phyloP scores from a whole-genome alignment of 83 land plant species.

The Picea abies region DNA sequence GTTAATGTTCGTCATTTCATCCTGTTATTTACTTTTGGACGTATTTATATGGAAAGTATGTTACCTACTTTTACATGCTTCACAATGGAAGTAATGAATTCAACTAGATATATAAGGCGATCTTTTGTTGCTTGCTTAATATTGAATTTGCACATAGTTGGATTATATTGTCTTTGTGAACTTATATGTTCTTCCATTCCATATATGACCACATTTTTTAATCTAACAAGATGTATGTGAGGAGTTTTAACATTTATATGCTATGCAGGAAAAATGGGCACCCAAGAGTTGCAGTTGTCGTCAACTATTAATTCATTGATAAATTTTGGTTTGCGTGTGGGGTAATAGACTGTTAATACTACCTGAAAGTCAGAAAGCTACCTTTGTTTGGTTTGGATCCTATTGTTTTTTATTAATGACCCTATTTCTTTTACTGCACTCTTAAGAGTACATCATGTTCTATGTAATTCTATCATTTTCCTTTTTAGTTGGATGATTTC shows the following conservation, averaged over 20 bases:
- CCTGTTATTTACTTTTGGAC: not conserved
- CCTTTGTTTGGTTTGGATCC: too few relatives aligned
- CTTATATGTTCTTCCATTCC: too few relatives aligned
- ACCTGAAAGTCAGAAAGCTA: too few relatives aligned
- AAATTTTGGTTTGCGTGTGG: not conserved
- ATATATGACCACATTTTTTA: too few relatives aligned
- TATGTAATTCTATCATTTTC: too few relatives aligned
- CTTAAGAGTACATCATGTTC: not conserved
- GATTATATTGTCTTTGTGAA: not conserved
- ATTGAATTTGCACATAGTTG: not conserved
- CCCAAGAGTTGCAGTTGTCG: not conserved
- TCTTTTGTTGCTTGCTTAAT: not conserved
- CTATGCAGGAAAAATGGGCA: not conserved
- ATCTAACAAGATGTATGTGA: too few relatives aligned
- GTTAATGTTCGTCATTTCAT: slow-evolving; percentile 3
- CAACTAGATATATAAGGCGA: not conserved
- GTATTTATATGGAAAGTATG: not conserved
- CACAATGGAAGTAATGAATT: not conserved
- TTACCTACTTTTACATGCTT: not conserved
- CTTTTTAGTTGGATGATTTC: too few relatives aligned
- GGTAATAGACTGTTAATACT: not conserved
- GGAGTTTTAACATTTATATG: too few relatives aligned
- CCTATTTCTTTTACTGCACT: not conserved
- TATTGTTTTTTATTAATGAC: too few relatives aligned
- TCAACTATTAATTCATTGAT: not conserved